These are phyloP conservation scores for Trichothecium sympodiale DNA, from an alignment of 2,329 filamentous ascomycete genomes.

Conservation along the genomic window DNA sequence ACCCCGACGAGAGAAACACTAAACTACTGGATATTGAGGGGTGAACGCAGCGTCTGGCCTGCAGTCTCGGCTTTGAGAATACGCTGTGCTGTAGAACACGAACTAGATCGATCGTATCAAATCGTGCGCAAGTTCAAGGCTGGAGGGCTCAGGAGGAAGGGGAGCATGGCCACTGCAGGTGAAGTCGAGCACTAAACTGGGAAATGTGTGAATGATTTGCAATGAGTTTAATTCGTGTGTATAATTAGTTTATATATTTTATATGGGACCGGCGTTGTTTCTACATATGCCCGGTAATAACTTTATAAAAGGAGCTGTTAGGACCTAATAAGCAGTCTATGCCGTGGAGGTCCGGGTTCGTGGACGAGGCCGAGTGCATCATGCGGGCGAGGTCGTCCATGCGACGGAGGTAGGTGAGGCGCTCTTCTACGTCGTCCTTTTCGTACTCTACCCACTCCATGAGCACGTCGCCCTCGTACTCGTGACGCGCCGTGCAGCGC, in stretches of 20 bases:
- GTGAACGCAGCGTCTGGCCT: conserved; percentile 86
- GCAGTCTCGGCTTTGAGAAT: conserved; percentile 73
- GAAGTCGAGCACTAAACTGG: conserved; percentile 2
- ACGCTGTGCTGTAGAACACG: conserved; percentile 75
- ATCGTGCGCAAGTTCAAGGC: conserved; percentile 55
- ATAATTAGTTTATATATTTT: too few relatives aligned
- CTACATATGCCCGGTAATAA: too few relatives aligned
- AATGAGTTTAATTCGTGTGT: too few relatives aligned
- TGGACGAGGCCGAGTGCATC: conserved; percentile 32
- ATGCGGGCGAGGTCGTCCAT: conserved; percentile 35
- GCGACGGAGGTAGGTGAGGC: conserved; percentile 29
- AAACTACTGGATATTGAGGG: conserved; percentile 74
- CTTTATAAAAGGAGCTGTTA: too few relatives aligned
- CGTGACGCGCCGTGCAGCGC: conserved; percentile 22
- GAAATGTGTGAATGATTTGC: too few relatives aligned
- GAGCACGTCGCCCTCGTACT: conserved; percentile 22
- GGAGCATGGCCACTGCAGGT: conserved; percentile 21
- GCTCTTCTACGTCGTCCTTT: conserved; percentile 26
- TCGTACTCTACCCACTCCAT: conserved; percentile 36
- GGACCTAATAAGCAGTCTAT: conserved; percentile 36
- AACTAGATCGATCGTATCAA: conserved; percentile 79
- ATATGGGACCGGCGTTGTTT: too few relatives aligned
- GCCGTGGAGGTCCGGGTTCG: conserved; percentile 34
- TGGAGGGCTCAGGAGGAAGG: conserved; percentile 35
- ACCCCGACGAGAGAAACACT: conserved; percentile 66